These are phyloP conservation scores for Hygrocybe punicea DNA, from an alignment of 768 basidiomycete species.

Conservation along the genomic window DNA sequence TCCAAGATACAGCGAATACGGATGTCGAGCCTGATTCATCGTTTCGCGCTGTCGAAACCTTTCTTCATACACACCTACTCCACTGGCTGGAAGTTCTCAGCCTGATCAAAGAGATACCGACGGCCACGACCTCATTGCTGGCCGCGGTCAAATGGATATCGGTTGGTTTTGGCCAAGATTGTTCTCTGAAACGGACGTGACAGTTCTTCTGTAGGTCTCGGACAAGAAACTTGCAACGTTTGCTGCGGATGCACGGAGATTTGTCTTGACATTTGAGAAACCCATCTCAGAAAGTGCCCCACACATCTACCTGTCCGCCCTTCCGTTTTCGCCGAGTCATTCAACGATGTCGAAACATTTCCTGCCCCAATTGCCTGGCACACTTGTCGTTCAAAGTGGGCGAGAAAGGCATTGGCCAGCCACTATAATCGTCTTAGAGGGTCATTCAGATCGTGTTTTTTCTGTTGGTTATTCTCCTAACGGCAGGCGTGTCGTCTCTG, in stretches of 20 bases:
- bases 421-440: not conserved
- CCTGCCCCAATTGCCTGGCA: too few species aligned
- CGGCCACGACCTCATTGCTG: not conserved
- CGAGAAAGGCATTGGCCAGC: too few species aligned
- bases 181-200: too few species aligned
- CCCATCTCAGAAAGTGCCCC: too few species aligned
- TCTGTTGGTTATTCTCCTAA: constrained; percentile 7
- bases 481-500: not conserved
- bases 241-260: too few species aligned
- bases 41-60: not conserved
- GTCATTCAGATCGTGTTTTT: constrained; percentile 11
- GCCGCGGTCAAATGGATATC: constrained; percentile 8
- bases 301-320: too few species aligned
- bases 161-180: not conserved
- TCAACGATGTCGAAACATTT: too few species aligned
- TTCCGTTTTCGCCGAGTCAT: too few species aligned
- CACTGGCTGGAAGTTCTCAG: constrained; percentile 36
- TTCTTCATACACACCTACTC: constrained; percentile 15
- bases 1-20: not conserved
- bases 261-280: too few species aligned
- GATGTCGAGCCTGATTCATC: not conserved
- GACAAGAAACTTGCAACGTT: too few species aligned
- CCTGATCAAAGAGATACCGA: constrained; percentile 17
- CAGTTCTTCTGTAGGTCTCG: too few species aligned
- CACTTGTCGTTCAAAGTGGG: too few species aligned